phyloP scores from a whole-genome alignment of 495 filamentous ascomycete species.

The Apiosordaria backusii region DNA sequence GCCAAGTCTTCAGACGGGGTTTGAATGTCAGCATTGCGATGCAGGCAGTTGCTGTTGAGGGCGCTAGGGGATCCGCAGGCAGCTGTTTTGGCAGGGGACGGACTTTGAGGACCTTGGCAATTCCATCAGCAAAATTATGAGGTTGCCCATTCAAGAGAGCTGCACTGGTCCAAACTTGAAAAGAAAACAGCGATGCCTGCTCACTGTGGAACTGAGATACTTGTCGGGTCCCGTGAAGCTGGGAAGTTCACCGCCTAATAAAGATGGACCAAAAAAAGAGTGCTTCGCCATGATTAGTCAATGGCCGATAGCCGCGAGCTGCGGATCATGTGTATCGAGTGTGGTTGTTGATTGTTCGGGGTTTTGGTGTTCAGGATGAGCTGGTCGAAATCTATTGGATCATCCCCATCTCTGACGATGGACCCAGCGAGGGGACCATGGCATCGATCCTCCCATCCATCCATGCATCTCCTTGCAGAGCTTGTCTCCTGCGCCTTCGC shows the following conservation, averaged over 20 bases:
- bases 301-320: neutral
- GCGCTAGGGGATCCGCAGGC: neutral
- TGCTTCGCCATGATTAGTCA: neutral
- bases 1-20: neutral
- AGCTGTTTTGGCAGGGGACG: constrained; percentile 1
- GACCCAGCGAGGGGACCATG: too few relatives aligned
- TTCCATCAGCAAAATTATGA: neutral
- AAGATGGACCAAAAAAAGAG: neutral
- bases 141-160: neutral
- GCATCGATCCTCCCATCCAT: neutral
- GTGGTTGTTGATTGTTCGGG: neutral
- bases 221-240: too few relatives aligned
- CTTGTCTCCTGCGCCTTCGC: too few relatives aligned
- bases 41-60: neutral
- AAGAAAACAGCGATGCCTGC: neutral
- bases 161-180: neutral
- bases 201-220: neutral
- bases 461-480: too few relatives aligned
- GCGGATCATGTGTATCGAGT: neutral
- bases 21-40: neutral
- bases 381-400: neutral
- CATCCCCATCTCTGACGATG: neutral
- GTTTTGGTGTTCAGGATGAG: neutral
- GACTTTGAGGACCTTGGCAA: neutral
- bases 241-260: neutral